phyloP scores from a whole-genome alignment of 768 basidiomycete species.

The Boletus insuetus region DNA sequence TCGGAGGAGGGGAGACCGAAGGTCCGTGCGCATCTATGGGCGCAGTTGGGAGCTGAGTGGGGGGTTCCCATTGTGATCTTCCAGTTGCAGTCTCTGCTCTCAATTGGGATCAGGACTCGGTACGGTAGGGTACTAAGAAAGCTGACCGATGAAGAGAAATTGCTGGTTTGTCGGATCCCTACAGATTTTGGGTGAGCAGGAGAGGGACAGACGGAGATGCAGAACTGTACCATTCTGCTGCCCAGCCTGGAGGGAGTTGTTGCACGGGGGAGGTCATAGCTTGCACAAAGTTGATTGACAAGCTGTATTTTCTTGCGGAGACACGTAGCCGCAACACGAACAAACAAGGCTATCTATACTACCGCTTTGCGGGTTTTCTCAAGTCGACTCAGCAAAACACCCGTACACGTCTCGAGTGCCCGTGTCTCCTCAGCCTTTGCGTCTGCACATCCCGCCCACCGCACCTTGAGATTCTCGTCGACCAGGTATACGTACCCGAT shows the following conservation, averaged over 20 bases:
- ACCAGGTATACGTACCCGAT: slow-evolving; percentile 92
- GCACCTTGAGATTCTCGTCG: slow-evolving; percentile 77
- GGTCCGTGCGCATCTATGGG: slow-evolving; percentile 41
- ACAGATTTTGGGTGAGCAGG: slow-evolving; percentile 19
- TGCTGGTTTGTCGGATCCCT: slow-evolving; percentile 82
- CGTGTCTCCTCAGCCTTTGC: slow-evolving; percentile 71
- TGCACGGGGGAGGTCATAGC: slow-evolving; percentile 49
- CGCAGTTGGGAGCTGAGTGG: slow-evolving; percentile 38
- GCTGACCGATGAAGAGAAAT: slow-evolving; percentile 87
- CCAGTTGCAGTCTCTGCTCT: slow-evolving; percentile 75
- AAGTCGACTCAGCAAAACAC: slow-evolving; percentile 63
- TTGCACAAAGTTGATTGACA: neutral
- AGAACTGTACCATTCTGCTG: slow-evolving; percentile 76
- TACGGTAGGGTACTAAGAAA: slow-evolving; percentile 6
- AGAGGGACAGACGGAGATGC: neutral
- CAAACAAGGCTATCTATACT: slow-evolving; percentile 16
- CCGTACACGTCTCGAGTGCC: slow-evolving; percentile 65
- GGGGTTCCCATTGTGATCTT: slow-evolving; percentile 87
- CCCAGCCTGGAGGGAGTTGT: slow-evolving; percentile 89
- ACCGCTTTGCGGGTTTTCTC: slow-evolving; percentile 27
- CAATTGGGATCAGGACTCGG: slow-evolving; percentile 15
- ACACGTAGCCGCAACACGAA: slow-evolving; percentile 28
- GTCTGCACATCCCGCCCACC: slow-evolving; percentile 92
- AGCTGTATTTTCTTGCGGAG: slow-evolving; percentile 13
- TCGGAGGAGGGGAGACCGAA: slow-evolving; percentile 43